Percentiles rank a stretch among this genome's conserved stretches.
Evolutionary conservation across 2,329 filamentous ascomycete species (phyloP).

Genomic region (Calonectria hawksworthii): DNA sequence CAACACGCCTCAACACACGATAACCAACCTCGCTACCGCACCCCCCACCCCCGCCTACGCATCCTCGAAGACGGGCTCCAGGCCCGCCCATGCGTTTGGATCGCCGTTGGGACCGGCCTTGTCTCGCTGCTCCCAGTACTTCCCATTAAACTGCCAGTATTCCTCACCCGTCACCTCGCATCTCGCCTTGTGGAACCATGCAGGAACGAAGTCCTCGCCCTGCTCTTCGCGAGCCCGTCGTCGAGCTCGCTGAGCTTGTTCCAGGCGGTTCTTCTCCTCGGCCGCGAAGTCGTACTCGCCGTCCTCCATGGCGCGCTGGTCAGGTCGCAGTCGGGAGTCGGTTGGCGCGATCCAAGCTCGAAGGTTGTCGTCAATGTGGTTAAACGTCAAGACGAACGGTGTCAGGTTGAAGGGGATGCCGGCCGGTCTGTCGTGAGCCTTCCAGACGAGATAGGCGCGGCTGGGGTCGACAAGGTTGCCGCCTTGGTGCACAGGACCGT

Average conservation of each 20-base stretch:
- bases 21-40: conserved; percentile 13
- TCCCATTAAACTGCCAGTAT: conserved; percentile 90
- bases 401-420: conserved; percentile 98
- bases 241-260: conserved; percentile 89
- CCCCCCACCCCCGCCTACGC: conserved; percentile 30
- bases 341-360: conserved; percentile 86
- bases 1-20: background rate
- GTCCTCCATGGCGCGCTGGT: conserved; percentile 98
- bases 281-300: conserved; percentile 97
- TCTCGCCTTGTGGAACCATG: conserved; percentile 84
- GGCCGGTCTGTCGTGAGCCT: conserved; percentile 83
- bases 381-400: conserved; percentile 94
- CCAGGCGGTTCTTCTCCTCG: conserved; percentile 92
- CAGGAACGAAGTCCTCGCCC: conserved; percentile 86
- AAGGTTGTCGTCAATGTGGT: conserved; percentile 90
- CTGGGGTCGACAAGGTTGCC: conserved; percentile 75
- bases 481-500: conserved; percentile 58
- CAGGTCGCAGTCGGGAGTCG: conserved; percentile 91
- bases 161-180: conserved; percentile 88
- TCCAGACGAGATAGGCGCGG: conserved; percentile 92
- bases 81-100: conserved; percentile 72
- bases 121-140: conserved; percentile 87
- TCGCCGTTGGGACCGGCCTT: conserved; percentile 73
- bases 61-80: conserved; percentile 81
- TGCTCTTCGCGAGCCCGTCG: conserved; percentile 79